phyloP scores from a whole-genome alignment of 106 monocot species.

The Dioscorea dumetorum region DNA sequence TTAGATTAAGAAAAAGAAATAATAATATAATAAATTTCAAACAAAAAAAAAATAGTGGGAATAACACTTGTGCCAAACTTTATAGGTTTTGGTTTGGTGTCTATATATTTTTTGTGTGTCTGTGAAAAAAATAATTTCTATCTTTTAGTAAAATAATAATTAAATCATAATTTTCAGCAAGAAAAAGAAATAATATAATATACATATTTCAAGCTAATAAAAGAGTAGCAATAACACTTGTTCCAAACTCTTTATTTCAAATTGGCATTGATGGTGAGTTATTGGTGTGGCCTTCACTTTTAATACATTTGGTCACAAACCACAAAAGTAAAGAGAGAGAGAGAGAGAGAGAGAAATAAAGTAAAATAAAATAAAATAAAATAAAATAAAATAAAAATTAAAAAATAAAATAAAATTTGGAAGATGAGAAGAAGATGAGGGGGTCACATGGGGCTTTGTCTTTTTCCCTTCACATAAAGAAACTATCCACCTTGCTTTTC shows the following conservation, averaged over 20 bases:
- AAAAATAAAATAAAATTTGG: too few species aligned
- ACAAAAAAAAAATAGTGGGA: too few species aligned
- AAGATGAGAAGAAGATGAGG: background rate
- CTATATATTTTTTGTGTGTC: too few species aligned
- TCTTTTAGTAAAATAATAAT: background rate
- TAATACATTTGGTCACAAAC: background rate
- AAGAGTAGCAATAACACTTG: background rate
- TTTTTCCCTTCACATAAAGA: background rate
- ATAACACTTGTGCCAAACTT: too few species aligned
- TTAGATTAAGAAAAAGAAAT: too few species aligned
- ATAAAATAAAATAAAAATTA: too few species aligned
- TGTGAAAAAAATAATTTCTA: too few species aligned
- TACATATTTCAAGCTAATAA: background rate
- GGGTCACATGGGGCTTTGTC: background rate
- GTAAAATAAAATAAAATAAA: background rate
- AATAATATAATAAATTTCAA: too few species aligned
- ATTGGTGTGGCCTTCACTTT: background rate
- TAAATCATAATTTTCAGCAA: background rate
- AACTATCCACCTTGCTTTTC: constrained; percentile 1
- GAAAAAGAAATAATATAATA: background rate
- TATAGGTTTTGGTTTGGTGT: too few species aligned
- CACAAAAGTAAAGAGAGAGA: background rate
- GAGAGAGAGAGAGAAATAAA: background rate
- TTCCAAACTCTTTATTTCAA: background rate
- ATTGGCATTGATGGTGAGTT: background rate